phyloP scores from a whole-genome alignment of 2,329 filamentous ascomycete species.

The Atkinsonella hypoxylon region DNA sequence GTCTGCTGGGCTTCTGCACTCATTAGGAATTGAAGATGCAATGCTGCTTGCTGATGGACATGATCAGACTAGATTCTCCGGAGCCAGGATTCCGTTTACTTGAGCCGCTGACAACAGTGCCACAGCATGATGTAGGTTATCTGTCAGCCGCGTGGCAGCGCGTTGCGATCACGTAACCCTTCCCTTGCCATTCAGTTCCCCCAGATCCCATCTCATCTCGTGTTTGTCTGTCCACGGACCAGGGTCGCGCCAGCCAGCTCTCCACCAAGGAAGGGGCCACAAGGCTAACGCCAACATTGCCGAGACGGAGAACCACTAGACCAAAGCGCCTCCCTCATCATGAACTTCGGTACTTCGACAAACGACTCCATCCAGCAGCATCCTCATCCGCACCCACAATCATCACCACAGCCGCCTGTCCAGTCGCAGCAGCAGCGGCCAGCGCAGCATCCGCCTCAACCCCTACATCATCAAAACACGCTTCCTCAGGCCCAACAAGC shows the following conservation, averaged over 20 bases:
- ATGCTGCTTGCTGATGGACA: no score
- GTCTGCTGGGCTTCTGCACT: no score
- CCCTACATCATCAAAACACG: slow-evolving; percentile 9
- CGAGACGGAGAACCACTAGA: neutral
- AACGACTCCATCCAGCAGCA: slow-evolving; percentile 5
- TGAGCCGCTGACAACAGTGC: no score
- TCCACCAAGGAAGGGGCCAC: neutral
- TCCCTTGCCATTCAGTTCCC: no score
- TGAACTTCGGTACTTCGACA: slow-evolving; percentile 4
- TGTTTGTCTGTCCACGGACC: neutral
- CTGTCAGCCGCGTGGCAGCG: no score
- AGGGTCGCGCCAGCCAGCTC: neutral
- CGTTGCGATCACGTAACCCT: no score
- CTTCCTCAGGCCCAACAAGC: slow-evolving; percentile 3
- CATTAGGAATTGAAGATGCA: no score
- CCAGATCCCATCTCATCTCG: no score
- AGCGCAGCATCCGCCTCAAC: slow-evolving; percentile 6
- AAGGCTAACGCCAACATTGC: neutral
- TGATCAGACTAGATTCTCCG: no score
- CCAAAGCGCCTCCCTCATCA: slow-evolving; percentile 6
- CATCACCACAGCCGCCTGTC: slow-evolving; percentile 9
- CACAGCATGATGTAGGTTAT: no score
- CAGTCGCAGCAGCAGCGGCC: slow-evolving; percentile 9
- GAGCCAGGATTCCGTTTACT: no score
- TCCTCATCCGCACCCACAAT: slow-evolving; percentile 4